phyloP scores from a whole-genome alignment of 805 yeast genomes.

The Ogataea haglerorum region DNA sequence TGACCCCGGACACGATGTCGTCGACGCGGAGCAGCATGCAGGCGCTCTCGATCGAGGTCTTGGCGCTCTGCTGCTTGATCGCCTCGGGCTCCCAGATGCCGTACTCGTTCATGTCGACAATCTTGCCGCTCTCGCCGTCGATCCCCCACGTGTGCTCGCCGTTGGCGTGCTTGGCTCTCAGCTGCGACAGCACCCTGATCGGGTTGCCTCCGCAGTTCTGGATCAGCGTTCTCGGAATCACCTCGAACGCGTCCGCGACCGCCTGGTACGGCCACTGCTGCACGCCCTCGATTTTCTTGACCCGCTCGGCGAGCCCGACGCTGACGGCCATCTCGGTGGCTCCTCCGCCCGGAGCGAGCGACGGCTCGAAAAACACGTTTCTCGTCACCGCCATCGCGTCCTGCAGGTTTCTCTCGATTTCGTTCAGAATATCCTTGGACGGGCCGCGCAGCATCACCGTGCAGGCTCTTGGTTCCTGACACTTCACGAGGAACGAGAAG shows the following conservation, averaged over 20 bases:
- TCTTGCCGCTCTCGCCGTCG: conserved; percentile 91
- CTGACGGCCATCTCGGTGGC: conserved; percentile 99
- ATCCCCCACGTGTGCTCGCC: conserved; percentile 85
- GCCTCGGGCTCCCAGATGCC: conserved; percentile 99
- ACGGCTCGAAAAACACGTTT: conserved; percentile 91
- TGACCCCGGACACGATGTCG: conserved; percentile 95
- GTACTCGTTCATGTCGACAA: conserved; percentile 91
- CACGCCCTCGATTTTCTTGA: conserved; percentile 89
- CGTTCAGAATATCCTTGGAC: conserved; percentile 92
- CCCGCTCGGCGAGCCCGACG: conserved; percentile 82
- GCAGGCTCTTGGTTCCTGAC: conserved; percentile 88
- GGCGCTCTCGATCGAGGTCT: conserved; percentile 98
- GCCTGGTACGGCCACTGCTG: conserved; percentile 99
- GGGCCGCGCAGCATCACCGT: conserved; percentile 93
- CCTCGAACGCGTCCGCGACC: conserved; percentile 98
- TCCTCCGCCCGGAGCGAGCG: conserved; percentile 97
- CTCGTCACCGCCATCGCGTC: conserved; percentile 98
- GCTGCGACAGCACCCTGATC: conserved; percentile 79
- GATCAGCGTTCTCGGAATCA: conserved; percentile 93
- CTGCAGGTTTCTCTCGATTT: conserved; percentile 93
- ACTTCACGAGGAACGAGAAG: conserved; percentile 78
- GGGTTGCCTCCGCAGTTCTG: conserved; percentile 99
- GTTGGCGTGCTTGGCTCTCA: conserved; percentile 95
- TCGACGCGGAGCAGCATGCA: conserved; percentile 92
- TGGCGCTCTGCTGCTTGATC: conserved; percentile 92